Percentiles rank a stretch among this genome's conserved stretches.
phyloP scores from a whole-genome alignment of 345 rosid genomes.

The Eucalyptus urophylla region DNA sequence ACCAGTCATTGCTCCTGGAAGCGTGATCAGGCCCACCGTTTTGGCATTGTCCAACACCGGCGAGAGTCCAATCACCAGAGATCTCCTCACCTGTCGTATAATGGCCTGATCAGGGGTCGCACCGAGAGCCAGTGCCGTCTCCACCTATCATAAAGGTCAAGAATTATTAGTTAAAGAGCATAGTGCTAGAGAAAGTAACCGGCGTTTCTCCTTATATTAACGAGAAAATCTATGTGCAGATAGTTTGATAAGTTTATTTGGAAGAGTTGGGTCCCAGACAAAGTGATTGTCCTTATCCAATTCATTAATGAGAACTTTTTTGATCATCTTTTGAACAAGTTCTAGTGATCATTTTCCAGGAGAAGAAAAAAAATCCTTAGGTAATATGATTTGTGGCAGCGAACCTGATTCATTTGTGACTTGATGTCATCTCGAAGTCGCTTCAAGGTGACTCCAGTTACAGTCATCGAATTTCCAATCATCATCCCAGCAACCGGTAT shows the following conservation, averaged over 20 bases:
- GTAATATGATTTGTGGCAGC: neutral
- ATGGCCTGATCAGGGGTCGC: conserved; percentile 83
- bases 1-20: conserved; percentile 90
- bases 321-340: neutral
- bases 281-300: neutral
- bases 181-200: neutral
- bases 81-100: conserved; percentile 55
- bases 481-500: conserved; percentile 87
- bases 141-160: neutral
- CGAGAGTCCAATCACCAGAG: conserved; percentile 69
- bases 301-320: neutral
- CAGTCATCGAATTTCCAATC: conserved; percentile 93
- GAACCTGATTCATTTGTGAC: conserved; percentile 42
- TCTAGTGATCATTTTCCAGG: neutral
- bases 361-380: neutral
- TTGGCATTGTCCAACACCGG: conserved; percentile 84
- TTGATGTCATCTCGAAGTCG: conserved; percentile 76
- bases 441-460: conserved; percentile 85
- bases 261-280: neutral
- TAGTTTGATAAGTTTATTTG: neutral
- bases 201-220: neutral
- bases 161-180: neutral
- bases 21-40: conserved; percentile 73
- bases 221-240: neutral
- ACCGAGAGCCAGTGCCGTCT: conserved; percentile 86